Evolutionary conservation across 768 basidiomycete species (phyloP), one percentile per base, ranked within the genome.

Genomic region (Suillus subalutaceus): DNA sequence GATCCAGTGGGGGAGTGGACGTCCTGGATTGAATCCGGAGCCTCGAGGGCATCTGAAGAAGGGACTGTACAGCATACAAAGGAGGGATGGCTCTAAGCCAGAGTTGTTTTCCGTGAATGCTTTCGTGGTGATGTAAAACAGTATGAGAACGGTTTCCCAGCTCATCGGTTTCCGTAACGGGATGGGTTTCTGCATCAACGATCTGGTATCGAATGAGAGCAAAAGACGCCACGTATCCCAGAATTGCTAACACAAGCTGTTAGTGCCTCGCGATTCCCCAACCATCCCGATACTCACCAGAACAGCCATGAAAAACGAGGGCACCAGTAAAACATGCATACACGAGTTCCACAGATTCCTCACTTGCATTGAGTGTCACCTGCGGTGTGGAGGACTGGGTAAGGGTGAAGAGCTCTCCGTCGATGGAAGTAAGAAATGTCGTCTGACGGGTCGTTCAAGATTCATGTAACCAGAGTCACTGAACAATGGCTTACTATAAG

Each of bases 301-400:
- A 71, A 67, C 69, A 75, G 18, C 77, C 58, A 30, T 78, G 76
- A 48, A 77, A 74, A 37, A 78, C 59, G 52, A 77, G 61, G n/a
- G 77, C 75, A 6, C 77, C 77, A 9, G 74, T 46, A 50, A 77
- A 73, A 61, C 74, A 74, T 15, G 70, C 40, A 66, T 78, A 78
- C 26, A 78, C 63, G 10, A 76, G 37, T 26, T 77, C 70, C 46
- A 69, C 71, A 26, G 68, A 40, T 1, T 62, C n/a, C 0, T 35
- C 30, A 52, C 66, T 53, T 6, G 70, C 2, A 26, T 67, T 20
- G 15, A 46, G 0, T 16, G 68, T 72, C 2, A 77, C 71, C 10
- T 71, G 65, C 6, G 72, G 62, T 35, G 69, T 60, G 10, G 16
- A 43, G 4, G 71, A 35, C 32, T 0, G 6, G 6, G 35, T 75